These are phyloP conservation scores for Apiospora kogelbergensis DNA, from an alignment of 2,329 filamentous ascomycete species.

Conservation along the genomic window DNA sequence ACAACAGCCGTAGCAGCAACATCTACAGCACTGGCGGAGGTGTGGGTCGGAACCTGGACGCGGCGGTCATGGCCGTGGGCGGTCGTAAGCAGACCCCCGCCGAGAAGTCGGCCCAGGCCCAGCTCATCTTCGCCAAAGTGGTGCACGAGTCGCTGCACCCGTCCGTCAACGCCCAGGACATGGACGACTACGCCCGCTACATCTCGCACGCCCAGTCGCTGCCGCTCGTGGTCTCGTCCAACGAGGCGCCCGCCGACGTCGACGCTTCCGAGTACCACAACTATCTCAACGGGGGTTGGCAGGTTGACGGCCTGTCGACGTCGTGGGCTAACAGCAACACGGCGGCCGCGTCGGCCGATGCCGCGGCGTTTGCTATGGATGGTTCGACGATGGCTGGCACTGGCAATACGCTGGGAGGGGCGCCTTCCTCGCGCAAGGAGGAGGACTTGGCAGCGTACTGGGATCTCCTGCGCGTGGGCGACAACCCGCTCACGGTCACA, in stretches of 20 bases:
- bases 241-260: conserved; percentile 60
- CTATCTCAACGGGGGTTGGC: conserved; percentile 71
- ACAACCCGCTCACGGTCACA: conserved; percentile 84
- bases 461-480: conserved; percentile 73
- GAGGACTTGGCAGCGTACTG: conserved; percentile 48
- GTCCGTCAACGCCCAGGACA: conserved; percentile 72
- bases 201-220: conserved; percentile 87
- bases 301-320: conserved; percentile 56
- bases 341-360: conserved; percentile 14
- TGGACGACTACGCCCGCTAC: conserved; percentile 85
- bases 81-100: conserved; percentile 55
- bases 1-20: conserved; percentile 14
- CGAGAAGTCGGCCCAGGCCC: conserved; percentile 79
- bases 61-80: conserved; percentile 32
- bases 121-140: conserved; percentile 86
- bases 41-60: conserved; percentile 11
- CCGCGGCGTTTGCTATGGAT: neutral
- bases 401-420: conserved; percentile 37
- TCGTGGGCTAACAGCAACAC: conserved; percentile 27
- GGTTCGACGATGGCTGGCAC: conserved; percentile 18
- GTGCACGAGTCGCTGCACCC: conserved; percentile 85
- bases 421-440: neutral
- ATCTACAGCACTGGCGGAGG: neutral
- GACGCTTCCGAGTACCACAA: conserved; percentile 70
- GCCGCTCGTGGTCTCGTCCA: conserved; percentile 75